Evolutionary conservation across 2,329 filamentous ascomycete species (phyloP).

Genomic region (Seiridium cupressi): DNA sequence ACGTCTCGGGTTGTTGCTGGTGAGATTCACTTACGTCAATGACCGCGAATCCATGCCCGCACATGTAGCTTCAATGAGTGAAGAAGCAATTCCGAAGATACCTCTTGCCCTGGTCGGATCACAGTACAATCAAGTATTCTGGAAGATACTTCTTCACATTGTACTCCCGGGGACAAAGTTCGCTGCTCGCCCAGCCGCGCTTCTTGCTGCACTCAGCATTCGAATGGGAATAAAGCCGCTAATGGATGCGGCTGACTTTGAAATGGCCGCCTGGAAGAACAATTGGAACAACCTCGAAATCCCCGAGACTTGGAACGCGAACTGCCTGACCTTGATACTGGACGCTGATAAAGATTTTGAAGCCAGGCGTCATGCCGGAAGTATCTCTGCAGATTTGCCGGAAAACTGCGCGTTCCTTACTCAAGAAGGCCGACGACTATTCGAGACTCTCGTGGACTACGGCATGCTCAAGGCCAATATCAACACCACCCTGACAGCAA

Average conservation of each 20-base stretch:
- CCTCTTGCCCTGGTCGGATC: constrained; percentile 38
- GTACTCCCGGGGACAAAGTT: constrained; percentile 48
- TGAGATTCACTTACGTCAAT: constrained; percentile 41
- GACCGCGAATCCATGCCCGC: constrained; percentile 38
- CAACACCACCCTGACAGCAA: constrained; percentile 39
- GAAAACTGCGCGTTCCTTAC: constrained; percentile 26
- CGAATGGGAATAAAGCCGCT: constrained; percentile 44
- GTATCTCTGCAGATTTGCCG: constrained; percentile 10
- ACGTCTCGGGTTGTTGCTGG: constrained; percentile 45
- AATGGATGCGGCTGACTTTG: constrained; percentile 35
- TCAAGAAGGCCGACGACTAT: constrained; percentile 36
- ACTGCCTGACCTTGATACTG: constrained; percentile 43
- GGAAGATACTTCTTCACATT: constrained; percentile 45
- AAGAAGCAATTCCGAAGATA: constrained; percentile 36
- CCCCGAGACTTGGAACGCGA: constrained; percentile 48
- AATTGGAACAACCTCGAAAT: constrained; percentile 46
- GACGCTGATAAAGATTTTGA: constrained; percentile 40
- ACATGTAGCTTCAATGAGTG: constrained; percentile 34
- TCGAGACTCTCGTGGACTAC: constrained; percentile 43
- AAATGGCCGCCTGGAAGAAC: constrained; percentile 37
- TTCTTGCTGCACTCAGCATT: constrained; percentile 47
- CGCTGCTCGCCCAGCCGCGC: constrained; percentile 38
- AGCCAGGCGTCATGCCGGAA: constrained; percentile 21
- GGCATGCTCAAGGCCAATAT: constrained; percentile 45
- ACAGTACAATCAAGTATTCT: constrained; percentile 38